phyloP scores from a whole-genome alignment of 2,329 filamentous ascomycete species.

The Botryosphaeria dothidea region DNA sequence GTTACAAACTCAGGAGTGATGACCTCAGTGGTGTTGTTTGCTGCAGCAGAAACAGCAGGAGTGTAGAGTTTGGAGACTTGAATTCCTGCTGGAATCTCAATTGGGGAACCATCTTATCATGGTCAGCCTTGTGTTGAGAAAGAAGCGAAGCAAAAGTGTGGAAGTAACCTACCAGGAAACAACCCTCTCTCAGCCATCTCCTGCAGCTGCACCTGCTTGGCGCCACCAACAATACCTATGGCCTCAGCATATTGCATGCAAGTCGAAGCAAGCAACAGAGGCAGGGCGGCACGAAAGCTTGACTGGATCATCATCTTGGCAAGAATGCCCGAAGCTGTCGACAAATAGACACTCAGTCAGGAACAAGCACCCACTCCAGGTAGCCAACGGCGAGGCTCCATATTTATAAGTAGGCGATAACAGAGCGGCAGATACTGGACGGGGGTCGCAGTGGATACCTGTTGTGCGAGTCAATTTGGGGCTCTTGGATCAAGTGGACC shows the following conservation, averaged over 20 bases:
- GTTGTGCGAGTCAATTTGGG: neutral
- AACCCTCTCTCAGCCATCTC: slow-evolving; percentile 5
- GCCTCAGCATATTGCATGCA: slow-evolving; percentile 3
- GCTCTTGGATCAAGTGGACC: neutral
- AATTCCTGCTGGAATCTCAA: neutral
- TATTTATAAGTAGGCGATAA: neutral
- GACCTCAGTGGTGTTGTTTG: slow-evolving; percentile 4
- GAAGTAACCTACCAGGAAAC: neutral
- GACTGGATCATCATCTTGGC: slow-evolving; percentile 1
- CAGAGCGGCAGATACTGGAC: neutral
- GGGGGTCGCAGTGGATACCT: neutral
- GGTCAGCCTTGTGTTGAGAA: neutral
- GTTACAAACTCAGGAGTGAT: slow-evolving; percentile 33
- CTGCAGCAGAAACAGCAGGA: neutral
- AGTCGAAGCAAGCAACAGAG: slow-evolving; percentile 1
- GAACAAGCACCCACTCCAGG: neutral
- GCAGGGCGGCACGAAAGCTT: neutral
- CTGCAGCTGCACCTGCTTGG: neutral
- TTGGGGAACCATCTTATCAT: neutral
- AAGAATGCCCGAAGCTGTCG: neutral
- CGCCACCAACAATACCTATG: neutral
- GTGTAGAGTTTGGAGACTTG: slow-evolving; percentile 1
- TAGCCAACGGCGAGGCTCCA: neutral
- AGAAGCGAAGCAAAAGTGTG: neutral
- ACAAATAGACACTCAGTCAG: neutral